Evolutionary conservation across 108 stramenopile species (phyloP), one percentile per base, ranked within the genome.

Genomic region (Cyclotella choctawhatcheeana): DNA sequence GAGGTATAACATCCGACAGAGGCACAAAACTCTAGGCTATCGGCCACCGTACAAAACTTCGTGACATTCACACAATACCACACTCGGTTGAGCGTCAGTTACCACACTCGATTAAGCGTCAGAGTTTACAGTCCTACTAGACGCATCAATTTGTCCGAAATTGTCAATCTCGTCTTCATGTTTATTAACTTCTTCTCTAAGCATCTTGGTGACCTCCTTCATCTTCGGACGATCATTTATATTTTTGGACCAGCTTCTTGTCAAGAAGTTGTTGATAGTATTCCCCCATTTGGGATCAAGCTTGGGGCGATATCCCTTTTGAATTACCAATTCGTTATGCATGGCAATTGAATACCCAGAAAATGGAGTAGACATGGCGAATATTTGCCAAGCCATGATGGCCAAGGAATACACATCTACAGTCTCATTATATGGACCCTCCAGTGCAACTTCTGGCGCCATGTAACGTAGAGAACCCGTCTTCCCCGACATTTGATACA

Each of bases 351-450:
- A 85, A 69, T 79, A 87, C 10, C 84, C 85, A 16, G 55, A 66
- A 67, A 84, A 94, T 25, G 93, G 93, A 12, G 83, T 85, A 48
- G 89, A 79, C 58, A 89, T 73, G 7, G 81, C 68, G 34, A 86
- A 84, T 16, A 95, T 88, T 74, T 95, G 89, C 88, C 89, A 94
- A 24, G 87, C 80, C 44, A 97, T 78, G 58, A 97, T 90, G 16
- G 79, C 69, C 31, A 94, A 89, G n/a, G 92, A 92, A 62, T 92
- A 97, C 3, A 90, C 88, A 74, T 97, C 96, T 5, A 84, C 90
- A 3, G 85, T 84, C 50, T 91, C 87, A 82, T 94, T 93, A 90
- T 97, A 97, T 14, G 91, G 88, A 35, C 84, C 54, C 53, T 78
- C 83, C 58, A 79, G 62, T 17, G 84, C 86, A 21, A 92, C 88